Percentiles rank a stretch among this genome's conserved stretches.
phyloP scores from a whole-genome alignment of 2,329 filamentous ascomycete species.

The Pseudopyricularia cyperi region DNA sequence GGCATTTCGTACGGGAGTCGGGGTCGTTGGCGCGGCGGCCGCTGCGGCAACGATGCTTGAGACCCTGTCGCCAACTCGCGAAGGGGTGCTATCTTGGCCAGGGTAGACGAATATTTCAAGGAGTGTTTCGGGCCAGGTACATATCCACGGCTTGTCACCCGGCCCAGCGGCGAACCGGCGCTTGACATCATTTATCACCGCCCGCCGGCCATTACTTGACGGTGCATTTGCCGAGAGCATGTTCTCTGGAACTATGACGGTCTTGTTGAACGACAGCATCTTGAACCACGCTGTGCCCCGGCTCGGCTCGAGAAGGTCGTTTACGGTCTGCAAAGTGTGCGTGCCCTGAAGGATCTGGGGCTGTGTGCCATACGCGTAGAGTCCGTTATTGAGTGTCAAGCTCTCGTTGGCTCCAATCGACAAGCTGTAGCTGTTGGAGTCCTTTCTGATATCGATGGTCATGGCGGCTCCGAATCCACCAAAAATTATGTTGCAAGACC shows the following conservation, averaged over 20 bases:
- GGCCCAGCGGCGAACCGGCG: slow-evolving; percentile 24
- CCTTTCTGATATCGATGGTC: background rate
- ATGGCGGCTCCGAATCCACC: slow-evolving; percentile 22
- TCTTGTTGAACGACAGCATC: slow-evolving; percentile 40
- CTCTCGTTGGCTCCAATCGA: slow-evolving; percentile 16
- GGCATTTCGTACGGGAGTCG: background rate
- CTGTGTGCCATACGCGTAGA: slow-evolving; percentile 40
- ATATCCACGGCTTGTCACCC: slow-evolving; percentile 45
- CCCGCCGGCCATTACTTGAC: background rate
- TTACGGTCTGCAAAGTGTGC: slow-evolving; percentile 29
- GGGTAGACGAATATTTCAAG: slow-evolving; percentile 46
- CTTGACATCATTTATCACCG: slow-evolving; percentile 16
- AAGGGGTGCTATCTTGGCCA: slow-evolving; percentile 24
- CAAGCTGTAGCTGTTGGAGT: background rate
- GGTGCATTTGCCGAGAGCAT: slow-evolving; percentile 14
- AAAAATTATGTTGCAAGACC: slow-evolving; percentile 48
- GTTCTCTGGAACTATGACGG: slow-evolving; percentile 35
- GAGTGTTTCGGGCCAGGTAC: slow-evolving; percentile 41
- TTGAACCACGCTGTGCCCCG: slow-evolving; percentile 42
- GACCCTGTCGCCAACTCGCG: background rate
- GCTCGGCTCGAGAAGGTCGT: slow-evolving; percentile 31
- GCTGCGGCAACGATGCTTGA: background rate
- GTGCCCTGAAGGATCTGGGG: slow-evolving; percentile 25
- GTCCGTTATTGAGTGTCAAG: slow-evolving; percentile 18
- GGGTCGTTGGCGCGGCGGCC: background rate